Evolutionary conservation across 192 early-diverging fungal species (phyloP), one percentile per base, ranked within the genome.

Genomic region (Backusella macrospora): DNA sequence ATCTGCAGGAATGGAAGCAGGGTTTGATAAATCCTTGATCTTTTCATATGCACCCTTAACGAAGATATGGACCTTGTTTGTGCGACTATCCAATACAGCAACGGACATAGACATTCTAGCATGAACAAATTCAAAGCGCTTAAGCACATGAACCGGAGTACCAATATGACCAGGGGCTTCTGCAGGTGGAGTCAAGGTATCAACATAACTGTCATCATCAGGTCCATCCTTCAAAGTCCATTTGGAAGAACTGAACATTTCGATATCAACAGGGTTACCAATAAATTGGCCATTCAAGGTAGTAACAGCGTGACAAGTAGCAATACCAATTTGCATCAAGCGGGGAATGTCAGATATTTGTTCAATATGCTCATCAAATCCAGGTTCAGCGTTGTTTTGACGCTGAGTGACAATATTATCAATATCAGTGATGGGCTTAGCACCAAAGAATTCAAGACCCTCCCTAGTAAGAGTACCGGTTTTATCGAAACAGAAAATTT

Each of bases 1-100:
- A 68, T 88, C 84, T 23, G 37, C 73, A 8, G 93, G 93, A 15
- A 91, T 47, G 1, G 81, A 80, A 16, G 64, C 65, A n/a, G 83
- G 78, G 37, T 80, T 76, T 75, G 76, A 78, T 43, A 90, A 73
- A 42, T 89, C 86, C 71, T 86, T 86, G 47, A 94, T 79, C 76
- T 88, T 89, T 81, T 93, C 92, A 76, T 89, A 92, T 21, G 88
- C 86, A 66, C 91, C 91, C 75, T 91, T 92, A 72, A 90, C 79
- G 75, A 90, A 92, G 6, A 90, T 84, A 69, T 88, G 85, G 39
- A 86, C 68, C 37, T 86, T 80, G 71, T 83, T 83, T 55, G 77
- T 76, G 43, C 69, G 62, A 29, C 77, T 74, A 73, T 93, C 91
- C 9, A 82, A 77, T 42, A 90, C 82, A 26, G 89, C 82, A 16